Evolutionary conservation across 2,329 filamentous ascomycete genomes (phyloP).

Genomic region (Sporothrix brunneoviolacea): DNA sequence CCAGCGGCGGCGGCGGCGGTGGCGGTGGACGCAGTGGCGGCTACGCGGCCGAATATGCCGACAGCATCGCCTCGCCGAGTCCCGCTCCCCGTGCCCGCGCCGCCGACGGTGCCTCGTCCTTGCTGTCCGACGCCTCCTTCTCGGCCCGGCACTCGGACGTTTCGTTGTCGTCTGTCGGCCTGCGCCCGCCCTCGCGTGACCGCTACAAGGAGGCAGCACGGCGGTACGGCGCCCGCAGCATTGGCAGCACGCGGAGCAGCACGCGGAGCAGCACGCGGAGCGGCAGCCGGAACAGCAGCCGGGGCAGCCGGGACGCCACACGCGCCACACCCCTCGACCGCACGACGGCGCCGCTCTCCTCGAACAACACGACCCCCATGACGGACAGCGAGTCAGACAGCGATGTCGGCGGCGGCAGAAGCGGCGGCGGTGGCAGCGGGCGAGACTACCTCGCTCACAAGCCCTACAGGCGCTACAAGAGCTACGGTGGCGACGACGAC

Average conservation of each 20-base stretch:
- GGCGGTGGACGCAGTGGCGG: not conserved
- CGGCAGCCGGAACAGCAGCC: not conserved
- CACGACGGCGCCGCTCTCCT: not conserved
- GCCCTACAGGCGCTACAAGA: not conserved
- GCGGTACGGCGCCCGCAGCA: not conserved
- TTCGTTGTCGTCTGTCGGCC: no score
- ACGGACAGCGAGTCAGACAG: constrained; percentile 3
- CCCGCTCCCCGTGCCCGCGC: no score
- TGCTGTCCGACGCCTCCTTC: constrained; percentile 1
- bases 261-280: not conserved
- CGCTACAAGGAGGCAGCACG: constrained; percentile 6
- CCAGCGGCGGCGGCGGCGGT: not conserved
- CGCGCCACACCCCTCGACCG: not conserved
- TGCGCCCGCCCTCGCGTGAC: constrained; percentile 5
- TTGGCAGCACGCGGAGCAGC: not conserved
- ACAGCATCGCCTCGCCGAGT: not conserved
- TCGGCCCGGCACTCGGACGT: not conserved
- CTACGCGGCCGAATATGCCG: not conserved
- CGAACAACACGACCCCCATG: constrained; percentile 12
- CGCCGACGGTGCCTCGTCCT: not conserved
- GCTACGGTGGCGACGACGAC: not conserved
- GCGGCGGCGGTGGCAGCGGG: not conserved
- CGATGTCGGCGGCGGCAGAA: not conserved
- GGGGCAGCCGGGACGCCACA: not conserved
- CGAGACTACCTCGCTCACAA: constrained; percentile 2